Conservation (phyloP, 306 rosid genomes). For the Cucurbita maxima region DNA sequence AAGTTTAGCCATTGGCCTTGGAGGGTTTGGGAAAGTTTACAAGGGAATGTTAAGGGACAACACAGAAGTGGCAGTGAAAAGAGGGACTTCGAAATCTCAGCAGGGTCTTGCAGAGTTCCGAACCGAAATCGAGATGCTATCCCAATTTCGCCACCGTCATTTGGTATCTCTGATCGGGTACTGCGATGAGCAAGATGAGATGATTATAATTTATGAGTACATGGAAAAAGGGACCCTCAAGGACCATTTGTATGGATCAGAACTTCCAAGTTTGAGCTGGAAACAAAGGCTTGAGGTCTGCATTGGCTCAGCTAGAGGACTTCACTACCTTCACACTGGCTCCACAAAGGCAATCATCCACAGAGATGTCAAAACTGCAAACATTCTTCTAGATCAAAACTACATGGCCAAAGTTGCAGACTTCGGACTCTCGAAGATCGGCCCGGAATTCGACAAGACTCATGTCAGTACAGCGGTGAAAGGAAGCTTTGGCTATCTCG, state of each 20-base stretch:
- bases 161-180: constrained; percentile 58
- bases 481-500: constrained; percentile 74
- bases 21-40: constrained; percentile 70
- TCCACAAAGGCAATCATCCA: constrained; percentile 49
- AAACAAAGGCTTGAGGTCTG: constrained; percentile 52
- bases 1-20: constrained; percentile 37
- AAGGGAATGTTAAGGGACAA: constrained; percentile 40
- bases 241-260: constrained; percentile 38
- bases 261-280: constrained; percentile 36
- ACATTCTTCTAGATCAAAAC: constrained; percentile 51
- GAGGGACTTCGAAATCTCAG: constrained; percentile 32
- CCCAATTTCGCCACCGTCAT: constrained; percentile 59
- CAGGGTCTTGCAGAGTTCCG: constrained; percentile 50
- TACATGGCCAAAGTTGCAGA: constrained; percentile 58
- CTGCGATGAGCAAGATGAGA: constrained; percentile 44
- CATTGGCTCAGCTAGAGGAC: constrained; percentile 68
- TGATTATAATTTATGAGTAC: constrained; percentile 50
- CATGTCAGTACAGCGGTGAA: constrained; percentile 64
- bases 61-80: constrained; percentile 53
- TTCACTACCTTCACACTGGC: constrained; percentile 72
- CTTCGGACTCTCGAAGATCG: constrained; percentile 54
- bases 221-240: constrained; percentile 53
- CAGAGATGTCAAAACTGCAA: constrained; percentile 62
- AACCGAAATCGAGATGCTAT: constrained; percentile 62
- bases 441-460: constrained; percentile 42